Percentiles rank a stretch among this genome's conserved stretches.
Conservation (phyloP, 106 monocot species). For the Alisma plantagoaquatica region DNA sequence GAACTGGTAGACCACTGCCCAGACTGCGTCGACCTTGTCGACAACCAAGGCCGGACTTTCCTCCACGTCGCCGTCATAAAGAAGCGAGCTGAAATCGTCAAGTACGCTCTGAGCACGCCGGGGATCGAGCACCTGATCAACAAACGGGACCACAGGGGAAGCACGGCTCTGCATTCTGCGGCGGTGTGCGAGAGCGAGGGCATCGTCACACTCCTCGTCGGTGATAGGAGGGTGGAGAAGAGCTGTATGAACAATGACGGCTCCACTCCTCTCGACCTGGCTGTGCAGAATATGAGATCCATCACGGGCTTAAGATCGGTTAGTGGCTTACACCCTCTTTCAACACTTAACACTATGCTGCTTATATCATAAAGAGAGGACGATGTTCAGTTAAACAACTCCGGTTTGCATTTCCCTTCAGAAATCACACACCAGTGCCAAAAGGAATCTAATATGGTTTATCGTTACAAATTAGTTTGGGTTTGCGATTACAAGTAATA, state of each 20-base stretch:
- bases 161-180: conserved; percentile 26
- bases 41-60: conserved; percentile 26
- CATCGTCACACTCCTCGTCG: not conserved
- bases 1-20: conserved; percentile 12
- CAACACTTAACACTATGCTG: too few relatives aligned
- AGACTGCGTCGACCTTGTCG: conserved; percentile 24
- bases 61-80: conserved; percentile 35
- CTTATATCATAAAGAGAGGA: too few relatives aligned
- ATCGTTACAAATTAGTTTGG: too few relatives aligned
- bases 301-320: too few relatives aligned
- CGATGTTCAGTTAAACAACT: too few relatives aligned
- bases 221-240: not conserved
- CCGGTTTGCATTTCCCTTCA: too few relatives aligned
- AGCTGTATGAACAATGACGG: conserved; percentile 6
- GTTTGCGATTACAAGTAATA: too few relatives aligned
- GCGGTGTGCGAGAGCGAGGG: not conserved
- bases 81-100: conserved; percentile 15
- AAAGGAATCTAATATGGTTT: too few relatives aligned
- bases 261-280: conserved; percentile 12
- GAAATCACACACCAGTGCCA: too few relatives aligned
- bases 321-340: too few relatives aligned
- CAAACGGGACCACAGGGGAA: conserved; percentile 9
- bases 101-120: conserved; percentile 1
- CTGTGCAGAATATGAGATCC: too few relatives aligned
- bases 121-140: not conserved